Evolutionary conservation across 257 asterid species (phyloP).

Genomic region (Nicotiana obtusifolia): DNA sequence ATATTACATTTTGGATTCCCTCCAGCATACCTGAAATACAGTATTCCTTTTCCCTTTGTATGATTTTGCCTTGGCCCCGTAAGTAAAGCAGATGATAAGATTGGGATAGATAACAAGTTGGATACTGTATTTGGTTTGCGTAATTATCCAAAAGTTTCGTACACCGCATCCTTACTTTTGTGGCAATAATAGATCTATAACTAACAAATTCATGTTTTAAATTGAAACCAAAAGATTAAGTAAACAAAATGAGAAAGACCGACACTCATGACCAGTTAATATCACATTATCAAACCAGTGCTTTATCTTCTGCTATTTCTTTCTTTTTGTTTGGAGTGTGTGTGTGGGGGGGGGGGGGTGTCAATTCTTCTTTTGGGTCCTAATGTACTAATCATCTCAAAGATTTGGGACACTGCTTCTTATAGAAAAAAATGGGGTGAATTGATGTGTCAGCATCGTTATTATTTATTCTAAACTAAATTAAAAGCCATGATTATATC

Average conservation of each 20-base stretch:
- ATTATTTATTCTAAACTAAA: neutral
- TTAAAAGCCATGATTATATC: neutral
- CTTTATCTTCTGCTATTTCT: neutral
- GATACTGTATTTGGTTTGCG: neutral
- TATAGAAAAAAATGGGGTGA: neutral
- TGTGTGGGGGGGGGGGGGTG: neutral
- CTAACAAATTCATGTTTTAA: neutral
- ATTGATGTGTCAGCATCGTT: slow-evolving; percentile 1
- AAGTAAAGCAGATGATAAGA: neutral
- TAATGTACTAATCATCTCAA: neutral
- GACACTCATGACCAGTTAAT: neutral
- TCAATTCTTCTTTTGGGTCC: neutral
- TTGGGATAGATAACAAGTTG: neutral
- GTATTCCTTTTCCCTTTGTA: neutral
- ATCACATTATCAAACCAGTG: neutral
- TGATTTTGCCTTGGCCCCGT: neutral
- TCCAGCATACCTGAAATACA: neutral
- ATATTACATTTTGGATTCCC: too few species aligned
- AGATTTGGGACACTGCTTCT: neutral
- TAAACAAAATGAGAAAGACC: neutral
- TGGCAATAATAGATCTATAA: neutral
- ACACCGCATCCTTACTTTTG: neutral
- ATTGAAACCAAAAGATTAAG: neutral
- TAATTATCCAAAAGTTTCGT: neutral
- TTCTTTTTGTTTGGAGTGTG: neutral